phyloP scores from a whole-genome alignment of 1,139 yeast species.

The Magnusiomyces tetraspermus region DNA sequence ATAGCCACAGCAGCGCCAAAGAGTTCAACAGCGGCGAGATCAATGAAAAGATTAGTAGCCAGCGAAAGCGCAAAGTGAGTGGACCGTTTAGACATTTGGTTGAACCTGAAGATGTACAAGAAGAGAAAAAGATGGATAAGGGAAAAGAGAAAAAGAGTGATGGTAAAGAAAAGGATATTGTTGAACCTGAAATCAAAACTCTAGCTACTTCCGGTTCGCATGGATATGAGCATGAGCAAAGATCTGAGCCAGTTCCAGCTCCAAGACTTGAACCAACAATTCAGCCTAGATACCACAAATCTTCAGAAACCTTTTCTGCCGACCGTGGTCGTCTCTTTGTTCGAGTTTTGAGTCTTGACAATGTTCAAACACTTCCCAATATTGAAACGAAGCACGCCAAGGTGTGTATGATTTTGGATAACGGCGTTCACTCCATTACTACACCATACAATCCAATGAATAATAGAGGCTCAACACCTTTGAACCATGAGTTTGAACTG shows the following conservation, averaged over 20 bases:
- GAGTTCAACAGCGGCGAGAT: background rate
- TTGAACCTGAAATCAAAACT: background rate
- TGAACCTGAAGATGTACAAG: background rate
- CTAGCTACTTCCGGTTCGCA: no score
- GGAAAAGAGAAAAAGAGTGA: background rate
- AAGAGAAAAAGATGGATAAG: background rate
- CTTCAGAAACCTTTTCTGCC: slow-evolving; percentile 24
- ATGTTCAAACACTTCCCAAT: slow-evolving; percentile 44
- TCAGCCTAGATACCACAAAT: slow-evolving; percentile 7
- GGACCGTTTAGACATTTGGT: slow-evolving; percentile 21
- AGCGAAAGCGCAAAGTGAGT: slow-evolving; percentile 16
- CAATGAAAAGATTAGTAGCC: background rate
- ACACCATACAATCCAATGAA: slow-evolving; percentile 53
- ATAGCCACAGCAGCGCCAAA: background rate
- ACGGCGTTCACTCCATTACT: slow-evolving; percentile 77
- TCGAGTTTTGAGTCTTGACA: slow-evolving; percentile 50
- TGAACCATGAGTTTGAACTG: slow-evolving; percentile 80
- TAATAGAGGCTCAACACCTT: slow-evolving; percentile 34
- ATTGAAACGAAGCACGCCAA: slow-evolving; percentile 49
- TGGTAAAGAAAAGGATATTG: background rate
- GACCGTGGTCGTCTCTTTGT: slow-evolving; percentile 73
- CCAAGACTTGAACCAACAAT: no score
- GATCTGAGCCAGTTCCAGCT: no score
- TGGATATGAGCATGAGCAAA: no score
- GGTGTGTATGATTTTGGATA: slow-evolving; percentile 69